These are phyloP conservation scores for Setomelanomma holmii DNA, from an alignment of 2,329 filamentous ascomycete genomes.

Conservation along the genomic window DNA sequence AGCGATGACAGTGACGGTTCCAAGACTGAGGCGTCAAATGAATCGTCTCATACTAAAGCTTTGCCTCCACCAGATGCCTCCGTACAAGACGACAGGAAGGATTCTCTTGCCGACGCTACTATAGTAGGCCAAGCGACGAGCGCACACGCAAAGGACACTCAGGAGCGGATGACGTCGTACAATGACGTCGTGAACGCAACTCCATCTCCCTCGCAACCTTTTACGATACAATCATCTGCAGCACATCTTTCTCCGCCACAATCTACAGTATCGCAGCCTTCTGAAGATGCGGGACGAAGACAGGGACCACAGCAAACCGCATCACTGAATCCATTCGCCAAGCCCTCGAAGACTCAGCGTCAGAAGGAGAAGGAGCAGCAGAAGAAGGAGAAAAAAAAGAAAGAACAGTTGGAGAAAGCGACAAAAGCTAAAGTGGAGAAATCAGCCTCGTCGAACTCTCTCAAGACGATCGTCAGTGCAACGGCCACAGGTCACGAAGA, in stretches of 20 bases:
- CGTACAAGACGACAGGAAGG: not conserved
- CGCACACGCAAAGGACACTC: not conserved
- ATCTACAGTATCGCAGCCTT: not conserved
- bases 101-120: not conserved
- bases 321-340: slow-evolving; percentile 40
- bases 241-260: not conserved
- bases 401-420: slow-evolving; percentile 20
- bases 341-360: slow-evolving; percentile 32
- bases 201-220: not conserved
- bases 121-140: not conserved
- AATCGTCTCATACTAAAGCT: not conserved
- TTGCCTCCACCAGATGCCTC: not conserved
- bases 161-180: too few relatives aligned
- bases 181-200: too few relatives aligned
- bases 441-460: not conserved
- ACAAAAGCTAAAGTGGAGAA: slow-evolving; percentile 25
- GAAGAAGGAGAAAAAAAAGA: slow-evolving; percentile 33
- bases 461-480: not conserved
- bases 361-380: slow-evolving; percentile 48
- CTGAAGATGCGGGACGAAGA: slow-evolving; percentile 22
- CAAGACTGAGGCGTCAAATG: not conserved
- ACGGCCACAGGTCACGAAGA: not conserved
- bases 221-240: not conserved
- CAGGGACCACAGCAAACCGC: slow-evolving; percentile 34
- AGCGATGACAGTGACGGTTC: not conserved